These are phyloP conservation scores for Thermoascus crustaceus DNA, from an alignment of 2,329 filamentous ascomycete species.

Conservation along the genomic window DNA sequence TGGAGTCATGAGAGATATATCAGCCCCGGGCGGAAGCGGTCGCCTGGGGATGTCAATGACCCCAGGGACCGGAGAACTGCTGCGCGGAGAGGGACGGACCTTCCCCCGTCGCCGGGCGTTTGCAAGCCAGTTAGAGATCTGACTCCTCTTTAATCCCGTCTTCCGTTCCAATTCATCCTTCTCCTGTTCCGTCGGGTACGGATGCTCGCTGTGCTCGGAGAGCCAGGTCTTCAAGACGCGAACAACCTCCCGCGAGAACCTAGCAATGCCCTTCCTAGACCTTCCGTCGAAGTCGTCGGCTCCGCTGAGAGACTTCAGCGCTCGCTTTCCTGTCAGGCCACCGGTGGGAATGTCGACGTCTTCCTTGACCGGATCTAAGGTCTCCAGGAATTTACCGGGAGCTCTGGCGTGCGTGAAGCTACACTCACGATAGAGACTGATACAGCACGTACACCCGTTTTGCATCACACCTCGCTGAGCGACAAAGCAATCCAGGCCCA, in stretches of 20 bases:
- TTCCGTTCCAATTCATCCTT: slow-evolving; percentile 69
- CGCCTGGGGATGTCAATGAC: slow-evolving; percentile 65
- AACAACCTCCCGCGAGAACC: slow-evolving; percentile 73
- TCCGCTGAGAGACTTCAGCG: slow-evolving; percentile 34
- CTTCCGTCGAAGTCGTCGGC: slow-evolving; percentile 31
- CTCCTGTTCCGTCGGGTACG: slow-evolving; percentile 81
- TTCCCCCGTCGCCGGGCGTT: slow-evolving; percentile 81
- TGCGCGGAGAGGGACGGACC: slow-evolving; percentile 54
- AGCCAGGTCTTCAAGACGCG: slow-evolving; percentile 80
- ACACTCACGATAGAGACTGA: slow-evolving; percentile 40
- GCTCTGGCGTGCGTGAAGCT: slow-evolving; percentile 38
- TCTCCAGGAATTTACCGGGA: slow-evolving; percentile 35
- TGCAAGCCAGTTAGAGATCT: slow-evolving; percentile 88
- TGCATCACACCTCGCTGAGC: slow-evolving; percentile 37
- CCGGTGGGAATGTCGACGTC: slow-evolving; percentile 32
- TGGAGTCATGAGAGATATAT: slow-evolving; percentile 50
- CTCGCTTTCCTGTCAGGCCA: slow-evolving; percentile 31
- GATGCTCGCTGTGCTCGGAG: slow-evolving; percentile 67
- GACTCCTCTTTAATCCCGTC: slow-evolving; percentile 72
- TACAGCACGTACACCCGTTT: slow-evolving; percentile 40
- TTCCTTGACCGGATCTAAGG: slow-evolving; percentile 37
- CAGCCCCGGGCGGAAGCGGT: slow-evolving; percentile 44
- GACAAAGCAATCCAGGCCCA: slow-evolving; percentile 41
- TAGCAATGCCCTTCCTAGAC: slow-evolving; percentile 58
- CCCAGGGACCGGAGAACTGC: slow-evolving; percentile 60